A percentile compares a stretch with the other conserved stretches of the same genome.
Evolutionary conservation across 2,329 filamentous ascomycete species (phyloP).

Genomic region (Podosphaera aphanis): DNA sequence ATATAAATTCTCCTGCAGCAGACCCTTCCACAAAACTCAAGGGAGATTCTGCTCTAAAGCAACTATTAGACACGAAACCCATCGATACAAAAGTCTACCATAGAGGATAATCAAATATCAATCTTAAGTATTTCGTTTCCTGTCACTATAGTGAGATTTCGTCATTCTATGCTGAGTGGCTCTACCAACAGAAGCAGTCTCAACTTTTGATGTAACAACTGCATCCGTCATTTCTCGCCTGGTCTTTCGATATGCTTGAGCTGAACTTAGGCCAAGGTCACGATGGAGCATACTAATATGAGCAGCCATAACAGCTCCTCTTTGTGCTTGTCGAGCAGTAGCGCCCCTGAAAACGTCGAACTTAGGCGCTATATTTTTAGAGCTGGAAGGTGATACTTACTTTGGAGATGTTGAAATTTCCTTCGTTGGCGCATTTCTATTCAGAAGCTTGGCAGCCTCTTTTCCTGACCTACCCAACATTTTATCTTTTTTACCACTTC

Average conservation of each 20-base stretch:
- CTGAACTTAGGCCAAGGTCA: conserved; percentile 39
- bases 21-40: no score
- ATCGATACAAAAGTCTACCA: no score
- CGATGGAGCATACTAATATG: conserved; percentile 42
- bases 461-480: conserved; percentile 36
- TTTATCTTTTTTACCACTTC: conserved; percentile 40
- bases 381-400: conserved; percentile 13
- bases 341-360: conserved; percentile 26
- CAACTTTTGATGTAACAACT: conserved; percentile 13
- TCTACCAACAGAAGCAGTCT: conserved; percentile 8
- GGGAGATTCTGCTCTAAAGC: no score
- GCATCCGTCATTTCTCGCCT: conserved; percentile 33
- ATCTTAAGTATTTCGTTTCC: no score
- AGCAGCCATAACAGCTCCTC: conserved; percentile 27
- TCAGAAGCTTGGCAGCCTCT: conserved; percentile 38
- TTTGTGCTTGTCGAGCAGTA: conserved; percentile 14
- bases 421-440: conserved; percentile 31
- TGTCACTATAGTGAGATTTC: no score
- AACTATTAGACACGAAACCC: no score
- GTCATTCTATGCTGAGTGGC: no score
- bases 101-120: no score
- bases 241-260: conserved; percentile 35
- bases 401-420: conserved; percentile 12
- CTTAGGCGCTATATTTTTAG: conserved; percentile 21
- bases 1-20: no score